Conservation (phyloP, 441 rosid species). For the Breynia disticha region DNA sequence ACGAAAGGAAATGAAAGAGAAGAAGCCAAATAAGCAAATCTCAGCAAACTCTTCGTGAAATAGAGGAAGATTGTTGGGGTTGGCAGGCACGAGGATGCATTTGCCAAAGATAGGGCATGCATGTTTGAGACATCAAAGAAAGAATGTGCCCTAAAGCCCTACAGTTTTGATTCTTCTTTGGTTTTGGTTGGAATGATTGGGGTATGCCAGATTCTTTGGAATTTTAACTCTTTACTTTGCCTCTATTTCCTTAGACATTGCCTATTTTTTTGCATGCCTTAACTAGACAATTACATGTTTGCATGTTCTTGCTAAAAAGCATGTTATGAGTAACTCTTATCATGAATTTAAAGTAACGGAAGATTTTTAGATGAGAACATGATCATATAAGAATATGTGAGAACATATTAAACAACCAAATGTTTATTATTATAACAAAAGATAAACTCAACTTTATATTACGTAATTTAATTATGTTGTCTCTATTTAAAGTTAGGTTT, state of each 20-base stretch:
- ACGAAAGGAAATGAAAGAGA: constrained; percentile 8
- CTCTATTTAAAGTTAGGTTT: too few relatives aligned
- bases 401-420: too few relatives aligned
- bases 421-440: too few relatives aligned
- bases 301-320: not conserved
- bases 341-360: not conserved
- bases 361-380: too few relatives aligned
- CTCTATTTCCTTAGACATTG: constrained; percentile 15
- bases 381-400: too few relatives aligned
- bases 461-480: too few relatives aligned
- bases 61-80: constrained; percentile 10
- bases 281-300: not conserved
- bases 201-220: constrained; percentile 15
- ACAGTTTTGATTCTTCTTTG: constrained; percentile 15
- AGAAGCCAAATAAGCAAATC: not conserved
- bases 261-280: constrained; percentile 2
- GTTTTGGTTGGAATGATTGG: constrained; percentile 15
- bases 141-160: constrained; percentile 21
- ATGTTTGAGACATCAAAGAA: constrained; percentile 13
- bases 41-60: not conserved
- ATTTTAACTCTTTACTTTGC: constrained; percentile 11
- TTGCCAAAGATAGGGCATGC: not conserved
- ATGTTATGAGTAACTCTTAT: not conserved
- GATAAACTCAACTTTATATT: too few relatives aligned
- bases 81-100: constrained; percentile 17